phyloP scores from a whole-genome alignment of 2,329 filamentous ascomycete genomes.

The Microcyclospora pomicola region DNA sequence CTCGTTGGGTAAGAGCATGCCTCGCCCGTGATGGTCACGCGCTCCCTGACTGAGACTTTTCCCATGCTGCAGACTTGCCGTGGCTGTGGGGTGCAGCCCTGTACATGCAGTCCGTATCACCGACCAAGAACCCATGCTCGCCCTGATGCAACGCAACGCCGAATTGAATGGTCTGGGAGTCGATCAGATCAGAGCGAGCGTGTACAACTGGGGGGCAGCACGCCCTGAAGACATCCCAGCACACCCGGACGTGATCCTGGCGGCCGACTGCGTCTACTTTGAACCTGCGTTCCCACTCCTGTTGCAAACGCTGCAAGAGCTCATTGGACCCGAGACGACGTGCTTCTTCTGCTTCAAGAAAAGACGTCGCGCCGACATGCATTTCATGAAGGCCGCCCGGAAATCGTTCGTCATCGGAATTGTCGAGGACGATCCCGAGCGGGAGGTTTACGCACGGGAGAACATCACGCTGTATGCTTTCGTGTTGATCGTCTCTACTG shows the following conservation, averaged over 20 bases:
- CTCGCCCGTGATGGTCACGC: conserved; percentile 1
- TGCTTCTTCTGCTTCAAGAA: conserved; percentile 95
- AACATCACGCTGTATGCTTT: conserved; percentile 35
- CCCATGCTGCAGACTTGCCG: conserved; percentile 33
- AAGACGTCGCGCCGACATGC: conserved; percentile 54
- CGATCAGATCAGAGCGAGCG: conserved; percentile 46
- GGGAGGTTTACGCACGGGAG: conserved; percentile 31
- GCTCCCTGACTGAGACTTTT: neutral
- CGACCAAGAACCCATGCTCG: conserved; percentile 74
- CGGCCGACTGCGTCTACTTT: conserved; percentile 94
- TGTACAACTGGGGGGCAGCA: conserved; percentile 63
- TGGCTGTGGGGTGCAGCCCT: conserved; percentile 43
- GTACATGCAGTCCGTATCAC: conserved; percentile 58
- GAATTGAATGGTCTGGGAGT: conserved; percentile 55
- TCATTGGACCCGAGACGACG: conserved; percentile 51
- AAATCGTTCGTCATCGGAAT: conserved; percentile 36
- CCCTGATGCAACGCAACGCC: conserved; percentile 78
- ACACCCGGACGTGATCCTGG: conserved; percentile 66
- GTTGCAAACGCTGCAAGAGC: conserved; percentile 58
- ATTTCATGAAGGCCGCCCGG: conserved; percentile 37
- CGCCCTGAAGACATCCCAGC: conserved; percentile 29
- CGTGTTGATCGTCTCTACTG: neutral
- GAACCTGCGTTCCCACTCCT: conserved; percentile 88
- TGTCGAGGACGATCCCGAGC: conserved; percentile 36
- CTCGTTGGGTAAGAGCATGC: conserved; percentile 47